These are phyloP conservation scores for Polytrichum formosum DNA, from an alignment of 225 moss, liverwort and hornwort species.

Conservation along the genomic window DNA sequence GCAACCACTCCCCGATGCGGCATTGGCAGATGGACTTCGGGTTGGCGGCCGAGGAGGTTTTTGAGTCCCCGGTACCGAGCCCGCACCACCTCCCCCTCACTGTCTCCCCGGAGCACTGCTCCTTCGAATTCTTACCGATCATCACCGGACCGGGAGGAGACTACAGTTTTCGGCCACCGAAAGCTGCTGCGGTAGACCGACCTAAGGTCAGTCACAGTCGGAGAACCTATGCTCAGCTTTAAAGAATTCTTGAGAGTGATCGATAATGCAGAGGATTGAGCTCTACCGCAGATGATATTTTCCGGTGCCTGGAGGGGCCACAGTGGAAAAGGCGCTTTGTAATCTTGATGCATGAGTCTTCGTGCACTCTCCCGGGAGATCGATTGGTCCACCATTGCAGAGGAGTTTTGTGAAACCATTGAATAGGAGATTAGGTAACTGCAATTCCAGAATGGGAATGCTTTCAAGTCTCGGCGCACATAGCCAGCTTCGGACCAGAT, in stretches of 20 bases:
- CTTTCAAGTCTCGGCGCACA: too few species aligned
- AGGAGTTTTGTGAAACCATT: background rate
- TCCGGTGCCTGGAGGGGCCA: too few species aligned
- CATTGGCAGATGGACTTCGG: constrained; percentile 24
- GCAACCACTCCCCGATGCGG: constrained; percentile 16
- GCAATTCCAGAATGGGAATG: background rate
- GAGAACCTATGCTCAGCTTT: constrained; percentile 27
- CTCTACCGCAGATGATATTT: background rate
- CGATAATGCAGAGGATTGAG: background rate
- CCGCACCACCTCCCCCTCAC: constrained; percentile 43
- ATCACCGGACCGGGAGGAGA: constrained; percentile 34
- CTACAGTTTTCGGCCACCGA: constrained; percentile 15
- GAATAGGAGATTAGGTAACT: background rate
- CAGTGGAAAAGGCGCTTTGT: too few species aligned
- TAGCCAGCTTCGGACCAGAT: too few species aligned
- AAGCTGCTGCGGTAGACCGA: constrained; percentile 5
- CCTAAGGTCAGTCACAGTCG: constrained; percentile 16
- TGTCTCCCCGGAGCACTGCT: constrained; percentile 59
- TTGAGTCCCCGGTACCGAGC: constrained; percentile 32
- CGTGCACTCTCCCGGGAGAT: background rate
- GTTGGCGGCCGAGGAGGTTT: constrained; percentile 19
- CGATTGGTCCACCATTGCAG: background rate
- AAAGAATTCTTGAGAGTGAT: background rate
- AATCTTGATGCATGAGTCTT: background rate
- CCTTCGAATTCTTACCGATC: constrained; percentile 58